A percentile compares a stretch with the other conserved stretches of the same genome.
Conservation (phyloP, 2,329 filamentous ascomycete genomes). For the Penicillium sumatraense region DNA sequence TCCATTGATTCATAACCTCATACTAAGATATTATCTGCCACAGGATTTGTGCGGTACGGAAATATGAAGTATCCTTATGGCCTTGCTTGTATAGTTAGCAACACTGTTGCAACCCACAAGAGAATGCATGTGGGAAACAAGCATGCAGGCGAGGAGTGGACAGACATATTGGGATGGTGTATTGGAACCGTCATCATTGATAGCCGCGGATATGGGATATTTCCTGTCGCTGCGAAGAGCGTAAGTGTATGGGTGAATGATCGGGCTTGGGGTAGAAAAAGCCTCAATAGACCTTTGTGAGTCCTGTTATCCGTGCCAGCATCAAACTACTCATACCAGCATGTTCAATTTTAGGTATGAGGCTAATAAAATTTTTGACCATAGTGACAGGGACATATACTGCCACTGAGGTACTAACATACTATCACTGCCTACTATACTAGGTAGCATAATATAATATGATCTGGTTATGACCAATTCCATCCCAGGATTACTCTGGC, state of each 20-base stretch:
- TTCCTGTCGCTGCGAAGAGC: conserved; percentile 59
- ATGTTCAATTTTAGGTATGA: neutral
- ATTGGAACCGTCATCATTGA: conserved; percentile 63
- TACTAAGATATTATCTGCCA: conserved; percentile 7
- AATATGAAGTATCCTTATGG: conserved; percentile 55
- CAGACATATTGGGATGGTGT: conserved; percentile 63
- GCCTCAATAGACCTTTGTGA: conserved; percentile 50
- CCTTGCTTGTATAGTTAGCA: conserved; percentile 63
- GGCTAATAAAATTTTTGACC: neutral
- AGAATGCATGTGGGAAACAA: conserved; percentile 66
- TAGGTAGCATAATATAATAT: too few relatives aligned
- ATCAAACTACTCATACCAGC: neutral
- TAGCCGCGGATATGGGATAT: conserved; percentile 61
- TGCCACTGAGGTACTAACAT: neutral
- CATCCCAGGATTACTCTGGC: too few relatives aligned
- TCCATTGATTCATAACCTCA: neutral
- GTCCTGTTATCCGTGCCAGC: conserved; percentile 28
- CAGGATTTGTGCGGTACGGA: conserved; percentile 58
- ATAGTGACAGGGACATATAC: neutral
- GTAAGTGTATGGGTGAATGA: conserved; percentile 67
- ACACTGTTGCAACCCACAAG: conserved; percentile 54
- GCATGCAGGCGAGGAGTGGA: conserved; percentile 66
- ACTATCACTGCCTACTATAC: too few relatives aligned
- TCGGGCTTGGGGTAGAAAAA: conserved; percentile 56
- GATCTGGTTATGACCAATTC: too few relatives aligned